Percentiles rank a stretch among this genome's conserved stretches.
Evolutionary conservation across 768 basidiomycete species (phyloP).

Genomic region (Boletus barrowsii): DNA sequence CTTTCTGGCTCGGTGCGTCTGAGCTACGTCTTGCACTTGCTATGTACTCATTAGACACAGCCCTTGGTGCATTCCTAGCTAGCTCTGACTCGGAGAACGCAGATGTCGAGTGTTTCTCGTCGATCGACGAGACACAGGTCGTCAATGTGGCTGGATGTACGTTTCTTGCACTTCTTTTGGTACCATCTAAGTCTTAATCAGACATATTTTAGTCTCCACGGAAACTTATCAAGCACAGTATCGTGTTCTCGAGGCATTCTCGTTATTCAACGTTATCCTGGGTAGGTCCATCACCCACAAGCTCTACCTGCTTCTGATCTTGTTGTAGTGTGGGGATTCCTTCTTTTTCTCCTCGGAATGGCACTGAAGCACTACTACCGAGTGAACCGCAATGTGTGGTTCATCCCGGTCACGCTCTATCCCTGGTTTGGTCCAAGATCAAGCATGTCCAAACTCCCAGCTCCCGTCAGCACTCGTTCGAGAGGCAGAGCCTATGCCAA

Average conservation of each 20-base stretch:
- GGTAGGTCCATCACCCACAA: slow-evolving; percentile 39
- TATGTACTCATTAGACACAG: slow-evolving; percentile 35
- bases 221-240: slow-evolving; percentile 90
- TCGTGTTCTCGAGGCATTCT: slow-evolving; percentile 75
- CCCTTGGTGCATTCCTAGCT: slow-evolving; percentile 68
- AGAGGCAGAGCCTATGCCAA: slow-evolving; percentile 29
- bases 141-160: slow-evolving; percentile 65
- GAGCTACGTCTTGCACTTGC: neutral
- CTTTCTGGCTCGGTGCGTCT: slow-evolving; percentile 74
- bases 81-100: slow-evolving; percentile 77
- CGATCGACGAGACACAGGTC: slow-evolving; percentile 47
- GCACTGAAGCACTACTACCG: slow-evolving; percentile 41
- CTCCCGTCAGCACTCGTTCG: slow-evolving; percentile 39
- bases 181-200: neutral
- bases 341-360: slow-evolving; percentile 44
- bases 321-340: slow-evolving; percentile 46
- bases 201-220: slow-evolving; percentile 58
- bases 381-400: slow-evolving; percentile 58
- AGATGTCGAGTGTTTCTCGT: slow-evolving; percentile 78
- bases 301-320: slow-evolving; percentile 6
- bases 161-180: slow-evolving; percentile 27
- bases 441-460: slow-evolving; percentile 38
- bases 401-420: slow-evolving; percentile 64
- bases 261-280: slow-evolving; percentile 72
- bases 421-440: slow-evolving; percentile 62